Evolutionary conservation across 495 filamentous ascomycete species (phyloP), one percentile per base, ranked within the genome.

Genomic region (Haplographium delicatum): DNA sequence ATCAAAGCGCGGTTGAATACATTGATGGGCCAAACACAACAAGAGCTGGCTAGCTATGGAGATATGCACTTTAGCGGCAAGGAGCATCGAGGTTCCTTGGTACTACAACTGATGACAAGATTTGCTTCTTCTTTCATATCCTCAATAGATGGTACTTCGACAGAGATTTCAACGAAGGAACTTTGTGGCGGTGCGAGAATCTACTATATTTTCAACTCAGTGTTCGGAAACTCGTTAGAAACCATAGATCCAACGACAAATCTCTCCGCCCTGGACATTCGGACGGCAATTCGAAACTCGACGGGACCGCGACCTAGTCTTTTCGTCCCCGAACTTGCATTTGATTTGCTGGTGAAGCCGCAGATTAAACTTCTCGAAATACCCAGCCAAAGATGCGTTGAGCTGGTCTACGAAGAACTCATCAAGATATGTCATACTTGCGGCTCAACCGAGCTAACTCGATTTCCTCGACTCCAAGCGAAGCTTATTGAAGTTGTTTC

Each of bases 341-440:
- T 99, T 62, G 94, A 99, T 62, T 75, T 99, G 2, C 78, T 99
- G 16, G 94, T 99, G 18, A 99, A 97, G 68, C 93, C 93, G 4
- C 93, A 99, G 65, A 99, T 99, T 64, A 95, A 96, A 66, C 78
- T 99, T 34, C 74, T 99, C 3, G 94, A 97, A 65, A 78, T 88
- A n/a, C 93, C 93, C 6, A 91, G 88, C 56, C 94, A 99, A 62
- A 79, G 93, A 55, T 99, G 93, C 60, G 93, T 99, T 23, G 94
- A 99, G 67, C 75, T 97, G 16, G 93, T 99, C 0, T 99, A 99
- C 63, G 93, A 99, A 64, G 93, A 99, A 65, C 78, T 99, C 8
- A 99, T 99, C 69, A 99, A 99, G 67, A 96, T 99, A 47, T 94
- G 93, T 65, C 93, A 99, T 65, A 99, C 93, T 1, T 99, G 93